Evolutionary conservation across 2,329 filamentous ascomycete genomes (phyloP), one percentile per base, ranked within the genome.

Genomic region (Verticillium longisporum): DNA sequence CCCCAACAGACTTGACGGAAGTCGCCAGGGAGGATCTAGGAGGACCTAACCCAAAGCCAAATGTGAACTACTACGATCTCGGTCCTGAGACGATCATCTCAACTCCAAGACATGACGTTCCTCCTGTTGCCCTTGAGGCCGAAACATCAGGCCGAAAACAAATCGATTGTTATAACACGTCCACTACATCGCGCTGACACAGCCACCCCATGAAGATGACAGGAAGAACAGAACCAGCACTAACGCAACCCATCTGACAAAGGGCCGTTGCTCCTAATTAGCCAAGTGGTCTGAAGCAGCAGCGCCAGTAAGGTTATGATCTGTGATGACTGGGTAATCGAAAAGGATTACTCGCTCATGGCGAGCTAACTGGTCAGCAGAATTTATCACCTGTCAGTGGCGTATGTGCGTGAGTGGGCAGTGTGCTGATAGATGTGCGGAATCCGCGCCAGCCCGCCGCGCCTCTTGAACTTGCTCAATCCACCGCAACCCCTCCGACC

Each of bases 401-500:
- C 6, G n/a, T 18, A 11, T 50, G 18, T 50, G 45, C n/a, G 45
- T 50, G n/a, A 13, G 45, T 26, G 45, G 45, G n/a, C 45, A 26
- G 26, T 26, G 11, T 50, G 45, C 45, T n/a, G n/a, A 26, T 18
- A 26, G n/a, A 10, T 21, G 45, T 50, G 45, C 45, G 45, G 45
- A 26, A 50, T 50, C 45, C 3, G 45, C 45, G 45, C 45, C 45
- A 50, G 45, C 45, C 34, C 45, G n/a, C 18, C 15, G n/a, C 18
- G 45, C 45, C 45, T 60, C 59, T 57, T 61, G 60, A 65, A 65
- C 61, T 64, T 65, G 64, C 64, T 65, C 64, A 65, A 65, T 65
- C 33, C 62, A 32, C 57, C 64, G 61, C 64, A 61, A 32, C 45
- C 36, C 34, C 36, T 53, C 55, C 55, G 32, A 56, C 15, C 33